phyloP scores from a whole-genome alignment of 345 rosid genomes.

The Noccaea bulbosa region DNA sequence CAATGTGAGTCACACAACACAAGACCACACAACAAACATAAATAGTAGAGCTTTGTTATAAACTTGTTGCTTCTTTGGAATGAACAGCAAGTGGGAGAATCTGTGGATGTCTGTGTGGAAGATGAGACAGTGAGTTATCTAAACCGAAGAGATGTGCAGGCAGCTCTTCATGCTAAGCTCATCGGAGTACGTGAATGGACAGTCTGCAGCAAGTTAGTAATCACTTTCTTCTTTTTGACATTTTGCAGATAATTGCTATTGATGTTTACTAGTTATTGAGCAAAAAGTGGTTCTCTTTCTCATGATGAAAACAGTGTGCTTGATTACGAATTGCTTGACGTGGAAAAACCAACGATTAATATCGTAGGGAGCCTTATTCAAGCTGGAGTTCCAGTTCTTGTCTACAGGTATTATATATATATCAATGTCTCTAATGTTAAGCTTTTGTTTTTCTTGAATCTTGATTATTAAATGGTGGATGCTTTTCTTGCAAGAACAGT shows the following conservation, averaged over 20 bases:
- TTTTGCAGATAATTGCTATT: constrained; percentile 17
- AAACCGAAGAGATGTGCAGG: constrained; percentile 87
- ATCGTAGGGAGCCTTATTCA: constrained; percentile 63
- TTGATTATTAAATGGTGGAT: background rate
- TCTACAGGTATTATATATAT: constrained; percentile 74
- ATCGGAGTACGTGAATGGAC: constrained; percentile 79
- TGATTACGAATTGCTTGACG: constrained; percentile 73
- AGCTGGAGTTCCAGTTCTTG: constrained; percentile 80
- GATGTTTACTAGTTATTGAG: constrained; percentile 15
- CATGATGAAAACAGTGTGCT: constrained; percentile 59
- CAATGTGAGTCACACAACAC: constrained; percentile 50
- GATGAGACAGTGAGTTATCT: constrained; percentile 91
- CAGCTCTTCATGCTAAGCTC: constrained; percentile 88
- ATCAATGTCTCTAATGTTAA: constrained; percentile 8
- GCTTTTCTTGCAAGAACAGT: constrained; percentile 46
- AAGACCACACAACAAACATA: background rate
- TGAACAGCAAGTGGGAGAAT: constrained; percentile 73
- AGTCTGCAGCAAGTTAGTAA: constrained; percentile 88
- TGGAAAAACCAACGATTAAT: constrained; percentile 80
- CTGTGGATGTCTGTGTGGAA: constrained; percentile 90
- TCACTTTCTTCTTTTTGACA: constrained; percentile 11
- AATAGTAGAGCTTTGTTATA: constrained; percentile 2
- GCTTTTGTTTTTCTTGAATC: background rate
- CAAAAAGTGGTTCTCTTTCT: background rate
- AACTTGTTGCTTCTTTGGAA: constrained; percentile 19